Percentiles rank a stretch among this genome's conserved stretches.
Conservation (phyloP, 1,284 basidiomycete genomes). For the Puccinia novopanici region DNA sequence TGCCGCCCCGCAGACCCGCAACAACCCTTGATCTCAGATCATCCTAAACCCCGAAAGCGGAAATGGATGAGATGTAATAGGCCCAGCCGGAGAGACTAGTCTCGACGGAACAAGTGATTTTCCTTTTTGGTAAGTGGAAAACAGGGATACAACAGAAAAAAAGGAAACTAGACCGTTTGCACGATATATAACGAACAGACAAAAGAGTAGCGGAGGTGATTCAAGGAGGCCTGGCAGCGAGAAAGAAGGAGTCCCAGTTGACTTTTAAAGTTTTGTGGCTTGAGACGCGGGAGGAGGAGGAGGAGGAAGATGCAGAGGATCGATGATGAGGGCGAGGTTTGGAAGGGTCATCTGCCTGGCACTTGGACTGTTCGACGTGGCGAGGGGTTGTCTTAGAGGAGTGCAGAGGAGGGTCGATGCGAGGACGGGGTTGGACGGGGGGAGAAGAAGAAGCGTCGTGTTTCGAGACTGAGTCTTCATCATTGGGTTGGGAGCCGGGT, state of each 20-base stretch:
- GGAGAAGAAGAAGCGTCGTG: not conserved
- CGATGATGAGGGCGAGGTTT: too few species aligned
- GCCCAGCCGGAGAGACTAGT: too few species aligned
- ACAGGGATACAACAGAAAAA: too few species aligned
- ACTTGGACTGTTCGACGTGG: not conserved
- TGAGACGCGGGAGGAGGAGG: not conserved
- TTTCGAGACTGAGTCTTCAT: not conserved
- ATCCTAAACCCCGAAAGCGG: too few species aligned
- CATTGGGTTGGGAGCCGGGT: not conserved
- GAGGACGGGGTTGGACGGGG: not conserved
- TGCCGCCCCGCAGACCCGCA: too few species aligned
- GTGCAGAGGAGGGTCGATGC: not conserved
- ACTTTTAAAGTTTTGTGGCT: constrained; percentile 11
- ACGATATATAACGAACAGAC: not conserved
- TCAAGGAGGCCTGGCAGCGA: not conserved
- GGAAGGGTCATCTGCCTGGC: too few species aligned
- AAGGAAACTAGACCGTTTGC: too few species aligned
- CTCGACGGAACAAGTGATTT: too few species aligned
- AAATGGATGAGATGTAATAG: too few species aligned
- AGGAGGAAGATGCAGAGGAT: not conserved
- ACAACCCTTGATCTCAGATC: too few species aligned
- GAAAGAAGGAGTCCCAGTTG: constrained; percentile 27
- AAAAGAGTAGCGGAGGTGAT: not conserved
- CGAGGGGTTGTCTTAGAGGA: not conserved
- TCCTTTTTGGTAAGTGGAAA: too few species aligned